phyloP scores from a whole-genome alignment of 441 rosid species.

The Iberis amara region DNA sequence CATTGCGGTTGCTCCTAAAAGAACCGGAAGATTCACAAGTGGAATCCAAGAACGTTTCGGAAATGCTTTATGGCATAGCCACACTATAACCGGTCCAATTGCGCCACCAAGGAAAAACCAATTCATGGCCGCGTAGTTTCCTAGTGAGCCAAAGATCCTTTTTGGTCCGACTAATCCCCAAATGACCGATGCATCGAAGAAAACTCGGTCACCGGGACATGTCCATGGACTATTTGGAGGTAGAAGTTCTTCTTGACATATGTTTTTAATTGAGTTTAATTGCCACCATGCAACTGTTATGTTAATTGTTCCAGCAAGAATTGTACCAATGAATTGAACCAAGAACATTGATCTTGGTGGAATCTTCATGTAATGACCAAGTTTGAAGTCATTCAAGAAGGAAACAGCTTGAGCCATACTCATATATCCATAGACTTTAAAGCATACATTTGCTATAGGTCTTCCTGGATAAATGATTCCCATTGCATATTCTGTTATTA shows the following conservation, averaged over 20 bases:
- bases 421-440: conserved; percentile 56
- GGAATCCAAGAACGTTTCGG: conserved; percentile 61
- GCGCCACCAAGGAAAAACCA: conserved; percentile 82
- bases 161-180: conserved; percentile 85
- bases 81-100: conserved; percentile 52
- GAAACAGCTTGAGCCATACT: conserved; percentile 61
- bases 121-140: conserved; percentile 61
- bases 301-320: conserved; percentile 66
- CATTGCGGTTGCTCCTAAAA: conserved; percentile 51
- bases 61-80: conserved; percentile 56
- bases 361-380: conserved; percentile 68
- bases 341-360: conserved; percentile 62
- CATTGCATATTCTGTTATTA: conserved; percentile 56
- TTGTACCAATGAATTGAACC: conserved; percentile 60
- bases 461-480: conserved; percentile 53
- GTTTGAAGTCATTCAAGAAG: conserved; percentile 63
- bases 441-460: conserved; percentile 60
- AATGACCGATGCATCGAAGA: conserved; percentile 80
- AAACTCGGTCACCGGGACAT: conserved; percentile 64
- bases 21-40: conserved; percentile 61
- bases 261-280: conserved; percentile 46
- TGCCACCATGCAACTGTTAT: conserved; percentile 70
- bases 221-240: conserved; percentile 80
- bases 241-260: conserved; percentile 56
- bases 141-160: conserved; percentile 55